phyloP scores from a whole-genome alignment of 1,139 yeast genomes.

The Pichia sp. region DNA sequence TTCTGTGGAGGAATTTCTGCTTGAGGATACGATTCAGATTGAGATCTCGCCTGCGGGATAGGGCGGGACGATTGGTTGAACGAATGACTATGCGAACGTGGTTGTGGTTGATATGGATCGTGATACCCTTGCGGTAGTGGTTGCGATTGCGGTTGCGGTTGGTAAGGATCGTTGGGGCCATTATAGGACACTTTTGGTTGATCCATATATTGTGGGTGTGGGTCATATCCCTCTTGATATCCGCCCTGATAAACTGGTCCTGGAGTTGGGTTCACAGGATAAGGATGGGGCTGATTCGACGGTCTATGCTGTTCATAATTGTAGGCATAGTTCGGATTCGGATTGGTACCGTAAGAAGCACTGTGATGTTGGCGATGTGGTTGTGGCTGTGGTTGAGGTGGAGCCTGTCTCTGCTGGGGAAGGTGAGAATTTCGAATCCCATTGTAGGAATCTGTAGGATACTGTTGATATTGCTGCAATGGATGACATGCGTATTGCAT shows the following conservation, averaged over 20 bases:
- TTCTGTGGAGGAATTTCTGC: background rate
- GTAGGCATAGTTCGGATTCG: background rate
- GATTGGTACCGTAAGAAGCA: background rate
- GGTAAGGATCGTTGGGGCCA: constrained; percentile 1
- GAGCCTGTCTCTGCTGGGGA: constrained; percentile 3
- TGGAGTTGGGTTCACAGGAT: constrained; percentile 1
- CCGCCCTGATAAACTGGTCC: background rate
- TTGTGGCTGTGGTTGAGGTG: constrained; percentile 1
- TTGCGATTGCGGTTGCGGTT: constrained; percentile 11
- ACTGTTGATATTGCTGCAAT: background rate
- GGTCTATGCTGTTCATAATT: background rate
- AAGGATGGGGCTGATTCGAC: background rate
- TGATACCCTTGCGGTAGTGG: constrained; percentile 5
- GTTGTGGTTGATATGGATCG: constrained; percentile 2
- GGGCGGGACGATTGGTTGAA: constrained; percentile 1
- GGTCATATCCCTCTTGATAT: background rate
- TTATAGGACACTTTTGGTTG: constrained; percentile 3
- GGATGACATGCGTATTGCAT: constrained; percentile 1
- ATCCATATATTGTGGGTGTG: background rate
- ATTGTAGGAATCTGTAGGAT: background rate
- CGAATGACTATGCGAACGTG: constrained; percentile 6
- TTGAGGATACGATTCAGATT: background rate
- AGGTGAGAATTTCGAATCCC: background rate
- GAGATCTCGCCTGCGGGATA: background rate
- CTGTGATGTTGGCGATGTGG: background rate